Percentiles rank a stretch among this genome's conserved stretches.
Conservation (phyloP, 2,329 filamentous ascomycete species). For the Teratosphaeria nubilosa region DNA sequence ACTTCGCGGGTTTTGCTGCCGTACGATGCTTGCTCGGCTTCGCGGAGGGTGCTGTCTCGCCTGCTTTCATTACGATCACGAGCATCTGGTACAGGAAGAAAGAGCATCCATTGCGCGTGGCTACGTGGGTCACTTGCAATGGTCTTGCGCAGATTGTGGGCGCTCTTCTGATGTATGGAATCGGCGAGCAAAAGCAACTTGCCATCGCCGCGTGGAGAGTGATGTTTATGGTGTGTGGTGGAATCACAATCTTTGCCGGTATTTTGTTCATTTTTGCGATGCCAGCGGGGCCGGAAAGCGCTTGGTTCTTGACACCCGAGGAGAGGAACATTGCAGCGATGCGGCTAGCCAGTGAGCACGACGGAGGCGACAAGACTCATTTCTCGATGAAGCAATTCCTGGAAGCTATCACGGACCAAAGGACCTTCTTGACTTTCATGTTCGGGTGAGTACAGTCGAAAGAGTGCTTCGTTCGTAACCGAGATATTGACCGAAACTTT, state of each 20-base stretch:
- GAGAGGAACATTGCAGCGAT: slow-evolving; percentile 33
- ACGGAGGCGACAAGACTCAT: slow-evolving; percentile 34
- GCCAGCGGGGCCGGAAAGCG: slow-evolving; percentile 36
- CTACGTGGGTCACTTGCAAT: slow-evolving; percentile 37
- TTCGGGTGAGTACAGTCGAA: slow-evolving; percentile 25
- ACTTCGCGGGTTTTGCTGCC: background rate
- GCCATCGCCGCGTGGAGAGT: slow-evolving; percentile 37
- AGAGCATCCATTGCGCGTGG: slow-evolving; percentile 18
- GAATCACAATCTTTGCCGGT: slow-evolving; percentile 34
- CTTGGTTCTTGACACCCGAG: slow-evolving; percentile 40
- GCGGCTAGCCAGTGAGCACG: slow-evolving; percentile 28
- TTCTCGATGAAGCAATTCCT: slow-evolving; percentile 36
- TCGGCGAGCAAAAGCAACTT: slow-evolving; percentile 33
- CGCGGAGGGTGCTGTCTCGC: background rate
- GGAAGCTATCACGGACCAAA: slow-evolving; percentile 36
- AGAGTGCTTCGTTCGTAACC: background rate
- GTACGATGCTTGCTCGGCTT: background rate
- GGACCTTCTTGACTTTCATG: slow-evolving; percentile 36
- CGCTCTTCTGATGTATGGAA: slow-evolving; percentile 41
- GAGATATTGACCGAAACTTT: background rate
- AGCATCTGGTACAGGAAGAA: slow-evolving; percentile 13
- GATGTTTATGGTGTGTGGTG: slow-evolving; percentile 43
- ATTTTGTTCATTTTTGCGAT: slow-evolving; percentile 38
- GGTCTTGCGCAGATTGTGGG: slow-evolving; percentile 39
- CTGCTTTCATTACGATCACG: background rate